phyloP scores from a whole-genome alignment of 441 rosid species.

The Populus tomentosa region DNA sequence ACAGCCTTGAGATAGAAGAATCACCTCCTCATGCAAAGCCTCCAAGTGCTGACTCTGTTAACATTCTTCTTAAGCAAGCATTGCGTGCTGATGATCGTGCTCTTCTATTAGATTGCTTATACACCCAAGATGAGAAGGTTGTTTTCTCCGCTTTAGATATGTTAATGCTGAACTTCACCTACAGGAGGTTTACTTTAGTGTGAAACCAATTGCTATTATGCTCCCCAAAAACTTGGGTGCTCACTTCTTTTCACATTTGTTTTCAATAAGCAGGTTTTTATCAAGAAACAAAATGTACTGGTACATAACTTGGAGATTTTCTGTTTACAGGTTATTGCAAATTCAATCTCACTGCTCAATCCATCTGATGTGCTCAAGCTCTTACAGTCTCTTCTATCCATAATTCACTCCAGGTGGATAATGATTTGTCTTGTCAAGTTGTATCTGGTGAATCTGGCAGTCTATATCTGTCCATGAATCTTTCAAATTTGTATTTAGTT shows the following conservation, averaged over 20 bases:
- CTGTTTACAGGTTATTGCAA: conserved; percentile 66
- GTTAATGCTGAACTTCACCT: neutral
- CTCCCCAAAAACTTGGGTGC: no score
- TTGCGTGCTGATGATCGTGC: conserved; percentile 46
- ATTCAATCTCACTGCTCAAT: conserved; percentile 63
- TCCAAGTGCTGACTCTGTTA: conserved; percentile 82
- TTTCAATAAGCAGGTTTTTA: neutral
- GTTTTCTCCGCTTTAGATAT: neutral
- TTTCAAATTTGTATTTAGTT: no score
- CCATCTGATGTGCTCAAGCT: conserved; percentile 78
- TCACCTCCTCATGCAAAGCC: conserved; percentile 41
- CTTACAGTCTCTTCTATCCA: conserved; percentile 59
- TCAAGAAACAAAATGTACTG: neutral
- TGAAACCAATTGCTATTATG: no score
- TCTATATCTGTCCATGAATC: no score
- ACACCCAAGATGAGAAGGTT: conserved; percentile 87
- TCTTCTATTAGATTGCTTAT: conserved; percentile 85
- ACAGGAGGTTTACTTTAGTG: no score
- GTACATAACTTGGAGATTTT: neutral
- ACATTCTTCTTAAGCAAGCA: conserved; percentile 56
- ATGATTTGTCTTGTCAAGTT: neutral
- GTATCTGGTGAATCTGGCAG: no score
- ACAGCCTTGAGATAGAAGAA: conserved; percentile 28
- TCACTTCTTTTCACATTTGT: no score
- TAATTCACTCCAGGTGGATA: conserved; percentile 65